These are phyloP conservation scores for Elsinoe batatas DNA, from an alignment of 2,329 filamentous ascomycete genomes.

Conservation along the genomic window DNA sequence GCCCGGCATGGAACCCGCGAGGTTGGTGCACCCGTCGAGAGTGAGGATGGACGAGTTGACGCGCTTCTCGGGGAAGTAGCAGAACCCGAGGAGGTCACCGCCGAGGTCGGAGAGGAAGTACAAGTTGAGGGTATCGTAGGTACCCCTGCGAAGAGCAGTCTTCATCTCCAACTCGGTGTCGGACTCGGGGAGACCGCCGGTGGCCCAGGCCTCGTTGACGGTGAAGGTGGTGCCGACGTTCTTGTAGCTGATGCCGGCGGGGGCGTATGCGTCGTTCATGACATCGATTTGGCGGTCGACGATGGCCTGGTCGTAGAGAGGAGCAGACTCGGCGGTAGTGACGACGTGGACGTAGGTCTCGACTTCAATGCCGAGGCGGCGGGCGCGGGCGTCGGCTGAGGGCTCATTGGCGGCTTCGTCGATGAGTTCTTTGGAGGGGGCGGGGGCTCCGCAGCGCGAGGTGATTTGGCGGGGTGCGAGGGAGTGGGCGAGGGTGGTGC, in stretches of 20 bases:
- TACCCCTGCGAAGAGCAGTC: slow-evolving; percentile 42
- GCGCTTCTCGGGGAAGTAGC: slow-evolving; percentile 38
- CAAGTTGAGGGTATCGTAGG: slow-evolving; percentile 46
- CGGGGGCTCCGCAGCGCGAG: slow-evolving; percentile 2
- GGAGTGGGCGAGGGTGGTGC: slow-evolving; percentile 5
- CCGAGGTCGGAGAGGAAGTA: slow-evolving; percentile 49
- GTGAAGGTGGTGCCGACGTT: slow-evolving; percentile 41
- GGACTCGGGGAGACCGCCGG: slow-evolving; percentile 31
- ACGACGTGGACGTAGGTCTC: slow-evolving; percentile 39
- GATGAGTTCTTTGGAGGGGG: background rate
- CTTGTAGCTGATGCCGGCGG: slow-evolving; percentile 43
- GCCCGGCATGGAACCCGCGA: slow-evolving; percentile 47
- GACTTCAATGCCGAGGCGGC: background rate
- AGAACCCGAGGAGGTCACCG: slow-evolving; percentile 43
- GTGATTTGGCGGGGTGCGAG: slow-evolving; percentile 6
- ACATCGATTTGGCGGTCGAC: slow-evolving; percentile 30
- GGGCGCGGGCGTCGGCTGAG: background rate
- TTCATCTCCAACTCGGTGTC: slow-evolving; percentile 44
- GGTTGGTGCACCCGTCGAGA: slow-evolving; percentile 48
- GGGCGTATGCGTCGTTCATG: slow-evolving; percentile 37
- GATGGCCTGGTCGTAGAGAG: slow-evolving; percentile 32
- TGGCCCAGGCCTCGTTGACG: slow-evolving; percentile 46
- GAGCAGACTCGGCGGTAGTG: slow-evolving; percentile 28
- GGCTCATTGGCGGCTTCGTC: slow-evolving; percentile 8
- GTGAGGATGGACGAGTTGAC: slow-evolving; percentile 32